Percentiles rank a stretch among this genome's conserved stretches.
These are phyloP conservation scores for Plasmodium vinckei DNA, from an alignment of 169 alveolate genomes.

Conservation along the genomic window DNA sequence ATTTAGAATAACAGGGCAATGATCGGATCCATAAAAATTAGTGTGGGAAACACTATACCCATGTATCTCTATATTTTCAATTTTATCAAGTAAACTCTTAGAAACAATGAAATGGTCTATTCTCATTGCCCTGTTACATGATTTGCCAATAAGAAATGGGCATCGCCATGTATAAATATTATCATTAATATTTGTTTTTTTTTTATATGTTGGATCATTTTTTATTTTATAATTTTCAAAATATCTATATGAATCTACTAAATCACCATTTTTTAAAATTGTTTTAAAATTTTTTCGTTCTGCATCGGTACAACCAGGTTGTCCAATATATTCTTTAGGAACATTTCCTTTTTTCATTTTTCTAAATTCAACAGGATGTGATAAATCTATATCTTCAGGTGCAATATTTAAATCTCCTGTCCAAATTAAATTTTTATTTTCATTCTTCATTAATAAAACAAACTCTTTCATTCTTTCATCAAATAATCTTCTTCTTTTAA, in stretches of 20 bases:
- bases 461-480: slow-evolving; percentile 49
- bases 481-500: slow-evolving; percentile 63
- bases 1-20: slow-evolving; percentile 63
- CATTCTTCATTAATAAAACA: slow-evolving; percentile 21
- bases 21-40: slow-evolving; percentile 72
- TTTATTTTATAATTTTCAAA: not conserved
- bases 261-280: slow-evolving; percentile 43
- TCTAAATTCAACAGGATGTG: slow-evolving; percentile 72
- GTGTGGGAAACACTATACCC: slow-evolving; percentile 62
- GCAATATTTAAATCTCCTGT: slow-evolving; percentile 74
- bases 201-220: not conserved
- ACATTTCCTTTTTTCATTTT: slow-evolving; percentile 73
- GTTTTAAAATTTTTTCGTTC: slow-evolving; percentile 52
- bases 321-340: slow-evolving; percentile 65
- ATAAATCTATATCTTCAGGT: slow-evolving; percentile 64
- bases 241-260: slow-evolving; percentile 54
- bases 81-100: slow-evolving; percentile 13
- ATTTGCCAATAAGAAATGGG: slow-evolving; percentile 52
- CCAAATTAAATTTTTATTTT: slow-evolving; percentile 35
- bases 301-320: slow-evolving; percentile 74
- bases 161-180: slow-evolving; percentile 75
- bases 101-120: slow-evolving; percentile 70
- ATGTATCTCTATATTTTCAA: slow-evolving; percentile 48
- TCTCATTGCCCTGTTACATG: slow-evolving; percentile 66
- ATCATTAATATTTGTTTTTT: slow-evolving; percentile 19